These are phyloP conservation scores for Solanum paucissectum DNA, from an alignment of 257 asterid species.

Conservation along the genomic window DNA sequence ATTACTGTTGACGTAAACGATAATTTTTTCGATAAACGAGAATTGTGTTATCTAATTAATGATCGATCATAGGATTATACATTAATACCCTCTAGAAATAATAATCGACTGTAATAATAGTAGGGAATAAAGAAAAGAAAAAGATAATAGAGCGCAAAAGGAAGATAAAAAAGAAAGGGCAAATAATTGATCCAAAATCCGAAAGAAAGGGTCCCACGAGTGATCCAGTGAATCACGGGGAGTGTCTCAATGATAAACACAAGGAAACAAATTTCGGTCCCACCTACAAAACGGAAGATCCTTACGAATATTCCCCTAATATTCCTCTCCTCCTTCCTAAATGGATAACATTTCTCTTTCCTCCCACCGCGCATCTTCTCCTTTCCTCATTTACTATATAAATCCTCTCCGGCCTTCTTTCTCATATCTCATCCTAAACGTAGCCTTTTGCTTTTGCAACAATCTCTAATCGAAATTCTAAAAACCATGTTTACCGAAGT, in stretches of 20 bases:
- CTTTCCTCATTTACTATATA: not conserved
- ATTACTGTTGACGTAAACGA: not conserved
- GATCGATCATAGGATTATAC: not conserved
- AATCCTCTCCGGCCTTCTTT: not conserved
- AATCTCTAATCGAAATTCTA: not conserved
- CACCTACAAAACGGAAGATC: slow-evolving; percentile 24
- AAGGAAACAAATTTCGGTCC: not conserved
- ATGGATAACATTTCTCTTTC: not conserved
- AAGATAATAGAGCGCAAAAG: not conserved
- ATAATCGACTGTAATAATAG: not conserved
- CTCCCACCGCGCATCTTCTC: not conserved
- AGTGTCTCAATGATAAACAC: not conserved
- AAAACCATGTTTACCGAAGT: slow-evolving; percentile 14
- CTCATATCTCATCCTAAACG: not conserved
- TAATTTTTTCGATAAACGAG: no score
- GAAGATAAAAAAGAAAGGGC: not conserved
- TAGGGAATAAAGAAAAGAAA: not conserved
- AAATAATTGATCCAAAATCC: not conserved
- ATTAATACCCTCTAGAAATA: not conserved
- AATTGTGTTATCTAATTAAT: not conserved
- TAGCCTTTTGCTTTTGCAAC: not conserved
- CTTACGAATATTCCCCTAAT: slow-evolving; percentile 40
- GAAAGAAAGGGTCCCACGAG: not conserved
- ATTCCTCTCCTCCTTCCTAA: not conserved
- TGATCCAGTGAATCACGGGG: not conserved